phyloP scores from a whole-genome alignment of 2,329 filamentous ascomycete genomes.

The Cytospora schulzeri region DNA sequence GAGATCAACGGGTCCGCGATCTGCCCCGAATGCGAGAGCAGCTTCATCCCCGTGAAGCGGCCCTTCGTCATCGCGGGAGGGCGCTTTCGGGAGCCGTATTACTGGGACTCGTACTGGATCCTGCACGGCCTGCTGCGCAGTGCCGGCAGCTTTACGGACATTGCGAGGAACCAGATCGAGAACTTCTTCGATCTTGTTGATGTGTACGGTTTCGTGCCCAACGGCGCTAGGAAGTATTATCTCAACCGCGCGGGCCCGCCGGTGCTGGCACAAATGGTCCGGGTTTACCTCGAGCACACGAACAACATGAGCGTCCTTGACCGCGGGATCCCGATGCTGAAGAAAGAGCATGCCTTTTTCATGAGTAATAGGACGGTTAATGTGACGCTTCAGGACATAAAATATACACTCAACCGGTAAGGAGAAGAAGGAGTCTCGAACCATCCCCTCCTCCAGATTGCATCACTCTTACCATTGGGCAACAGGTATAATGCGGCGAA shows the following conservation, averaged over 20 bases:
- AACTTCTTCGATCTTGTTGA: constrained; percentile 71
- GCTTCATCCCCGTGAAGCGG: constrained; percentile 67
- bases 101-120: constrained; percentile 74
- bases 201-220: constrained; percentile 66
- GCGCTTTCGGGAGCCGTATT: constrained; percentile 71
- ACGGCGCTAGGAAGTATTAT: constrained; percentile 69
- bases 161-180: constrained; percentile 68
- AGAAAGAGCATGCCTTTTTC: constrained; percentile 67
- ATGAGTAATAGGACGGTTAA: constrained; percentile 60
- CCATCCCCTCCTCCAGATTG: not conserved
- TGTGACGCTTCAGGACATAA: constrained; percentile 48
- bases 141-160: constrained; percentile 62
- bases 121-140: constrained; percentile 66
- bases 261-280: constrained; percentile 67
- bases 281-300: constrained; percentile 64
- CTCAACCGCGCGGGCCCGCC: constrained; percentile 70
- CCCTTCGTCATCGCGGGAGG: constrained; percentile 72
- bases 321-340: constrained; percentile 62
- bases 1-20: constrained; percentile 54
- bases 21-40: constrained; percentile 63
- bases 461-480: not conserved
- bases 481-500: constrained; percentile 61
- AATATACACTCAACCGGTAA: constrained; percentile 59
- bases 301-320: constrained; percentile 63
- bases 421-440: constrained; percentile 28